Percentiles rank a stretch among this genome's conserved stretches.
Evolutionary conservation across 2,329 filamentous ascomycete species (phyloP).

Genomic region (Hymenoscyphus fructigenus): DNA sequence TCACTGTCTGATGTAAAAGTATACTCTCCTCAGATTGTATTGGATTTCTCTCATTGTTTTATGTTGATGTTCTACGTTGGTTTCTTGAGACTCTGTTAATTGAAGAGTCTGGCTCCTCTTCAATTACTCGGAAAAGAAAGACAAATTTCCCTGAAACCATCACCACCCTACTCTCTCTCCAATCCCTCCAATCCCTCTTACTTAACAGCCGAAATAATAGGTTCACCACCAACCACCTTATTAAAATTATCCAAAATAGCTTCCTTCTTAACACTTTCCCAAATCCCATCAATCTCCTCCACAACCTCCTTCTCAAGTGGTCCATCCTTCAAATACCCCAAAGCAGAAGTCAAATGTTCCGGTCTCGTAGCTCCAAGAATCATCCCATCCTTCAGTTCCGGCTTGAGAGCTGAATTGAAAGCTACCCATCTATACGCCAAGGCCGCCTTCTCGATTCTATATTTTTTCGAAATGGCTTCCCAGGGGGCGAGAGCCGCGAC

Average conservation of each 20-base stretch:
- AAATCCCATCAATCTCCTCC: constrained; percentile 25
- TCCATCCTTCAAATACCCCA: constrained; percentile 25
- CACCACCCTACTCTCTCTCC: background rate
- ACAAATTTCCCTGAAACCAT: too few species aligned
- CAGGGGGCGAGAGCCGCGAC: constrained; percentile 32
- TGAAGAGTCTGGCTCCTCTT: too few species aligned
- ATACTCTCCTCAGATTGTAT: too few species aligned
- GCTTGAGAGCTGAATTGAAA: constrained; percentile 34
- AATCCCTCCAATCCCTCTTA: background rate
- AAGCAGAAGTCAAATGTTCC: constrained; percentile 28
- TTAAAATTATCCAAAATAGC: constrained; percentile 8
- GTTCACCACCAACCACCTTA: background rate
- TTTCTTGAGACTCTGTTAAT: too few species aligned
- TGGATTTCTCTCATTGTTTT: too few species aligned
- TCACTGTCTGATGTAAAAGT: too few species aligned
- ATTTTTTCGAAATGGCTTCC: constrained; percentile 32
- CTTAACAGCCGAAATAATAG: background rate
- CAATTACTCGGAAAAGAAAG: too few species aligned
- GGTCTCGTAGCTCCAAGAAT: constrained; percentile 32
- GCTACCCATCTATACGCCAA: constrained; percentile 41
- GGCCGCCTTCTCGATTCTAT: constrained; percentile 35
- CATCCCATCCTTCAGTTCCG: constrained; percentile 34
- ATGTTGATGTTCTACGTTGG: too few species aligned
- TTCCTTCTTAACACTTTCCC: constrained; percentile 28
- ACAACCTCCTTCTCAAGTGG: constrained; percentile 25